A percentile compares a stretch with the other conserved stretches of the same genome.
Conservation (phyloP, 2,329 filamentous ascomycete genomes). For the Neonectria ditissima region DNA sequence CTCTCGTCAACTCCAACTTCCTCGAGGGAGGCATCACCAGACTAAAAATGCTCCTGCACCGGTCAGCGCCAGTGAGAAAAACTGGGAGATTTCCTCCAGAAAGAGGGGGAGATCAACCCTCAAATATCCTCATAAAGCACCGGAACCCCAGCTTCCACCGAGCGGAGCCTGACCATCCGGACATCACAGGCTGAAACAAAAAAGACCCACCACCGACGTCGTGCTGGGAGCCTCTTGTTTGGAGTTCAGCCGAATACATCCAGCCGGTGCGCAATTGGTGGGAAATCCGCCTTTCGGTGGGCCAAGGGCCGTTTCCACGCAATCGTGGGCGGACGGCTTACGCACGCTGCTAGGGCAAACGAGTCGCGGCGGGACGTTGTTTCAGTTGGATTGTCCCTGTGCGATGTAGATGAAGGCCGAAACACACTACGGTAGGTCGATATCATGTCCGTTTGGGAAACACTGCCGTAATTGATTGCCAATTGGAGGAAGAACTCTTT, state of each 20-base stretch:
- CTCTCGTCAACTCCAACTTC: not conserved
- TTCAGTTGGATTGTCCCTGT: slow-evolving; percentile 11
- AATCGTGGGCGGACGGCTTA: not conserved
- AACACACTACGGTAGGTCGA: not conserved
- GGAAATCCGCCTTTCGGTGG: slow-evolving; percentile 16
- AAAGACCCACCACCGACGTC: not conserved
- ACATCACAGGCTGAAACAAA: slow-evolving; percentile 17
- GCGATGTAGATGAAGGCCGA: not conserved
- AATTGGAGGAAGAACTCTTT: slow-evolving; percentile 23
- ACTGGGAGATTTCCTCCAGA: not conserved
- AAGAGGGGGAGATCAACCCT: not conserved
- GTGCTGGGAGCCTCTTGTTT: not conserved
- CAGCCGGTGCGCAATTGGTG: slow-evolving; percentile 14
- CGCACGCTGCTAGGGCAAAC: not conserved
- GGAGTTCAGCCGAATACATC: slow-evolving; percentile 2
- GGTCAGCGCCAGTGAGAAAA: no score
- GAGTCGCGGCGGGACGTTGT: not conserved
- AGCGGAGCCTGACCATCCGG: slow-evolving; percentile 20
- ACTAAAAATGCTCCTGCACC: not conserved
- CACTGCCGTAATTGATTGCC: slow-evolving; percentile 20
- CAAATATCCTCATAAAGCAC: not conserved
- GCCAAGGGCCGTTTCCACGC: not conserved
- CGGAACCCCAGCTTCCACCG: slow-evolving; percentile 11
- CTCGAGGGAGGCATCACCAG: not conserved
- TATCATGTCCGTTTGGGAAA: slow-evolving; percentile 14